Evolutionary conservation across 306 rosid genomes (phyloP), one percentile per base, ranked within the genome.

Genomic region (Cucumis hystrix): DNA sequence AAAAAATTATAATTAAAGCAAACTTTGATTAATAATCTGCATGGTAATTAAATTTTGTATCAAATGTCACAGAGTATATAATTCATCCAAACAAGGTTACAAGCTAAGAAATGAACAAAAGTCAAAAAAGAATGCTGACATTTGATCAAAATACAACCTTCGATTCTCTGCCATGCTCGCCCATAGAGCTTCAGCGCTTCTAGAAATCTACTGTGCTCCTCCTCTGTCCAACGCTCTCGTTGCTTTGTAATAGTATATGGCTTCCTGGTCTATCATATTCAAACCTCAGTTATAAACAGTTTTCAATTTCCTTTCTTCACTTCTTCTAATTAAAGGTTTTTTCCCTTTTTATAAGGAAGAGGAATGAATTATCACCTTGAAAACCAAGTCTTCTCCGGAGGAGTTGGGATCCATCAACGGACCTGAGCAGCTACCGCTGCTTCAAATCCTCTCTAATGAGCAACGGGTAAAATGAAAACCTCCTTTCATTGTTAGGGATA

Each of bases 151-250:
- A 52, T 55, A 40, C 73, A 75, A 89, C 99, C 99, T 95, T 95
- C 99, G 81, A 90, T 95, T 65, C 97, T 97, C 86, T 90, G 99
- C 99, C 99, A 95, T 79, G 99, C 96, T 86, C 99, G 89, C 40
- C 99, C 99, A 81, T 95, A 80, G 77, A 92, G 96, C 87, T 95
- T 95, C 83, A 95, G 79, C 66, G 97, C 99, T 87, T 95, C 97
- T 25, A 95, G 84, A 84, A 95, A 95, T 85, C 93, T 86, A 77
- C 87, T 87, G 79, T 95, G 99, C 88, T 95, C 99, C 80, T 89
- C 99, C 78, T 95, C 99, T 11, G 97, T 92, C 99, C 99, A 95
- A 89, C 97, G 86, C 76, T 95, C 99, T 77, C 99, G 91, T 87
- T 92, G 99, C 88, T 95, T 95, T 16, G 99, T 92, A 76, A 95